phyloP scores from a whole-genome alignment of 2,329 filamentous ascomycete species.

The Trichoderma semiorbis region DNA sequence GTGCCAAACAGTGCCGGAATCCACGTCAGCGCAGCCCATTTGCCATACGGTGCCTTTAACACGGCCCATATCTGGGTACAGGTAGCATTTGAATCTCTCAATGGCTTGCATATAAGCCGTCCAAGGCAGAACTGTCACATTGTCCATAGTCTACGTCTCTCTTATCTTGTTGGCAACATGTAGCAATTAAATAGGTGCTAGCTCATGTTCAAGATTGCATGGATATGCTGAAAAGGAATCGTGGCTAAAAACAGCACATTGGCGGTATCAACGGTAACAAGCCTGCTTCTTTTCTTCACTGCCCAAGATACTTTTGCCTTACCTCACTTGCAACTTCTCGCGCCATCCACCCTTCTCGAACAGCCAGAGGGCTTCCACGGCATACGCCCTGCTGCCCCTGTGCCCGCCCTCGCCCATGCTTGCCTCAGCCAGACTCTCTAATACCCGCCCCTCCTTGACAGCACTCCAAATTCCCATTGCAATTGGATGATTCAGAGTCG shows the following conservation, averaged over 20 bases:
- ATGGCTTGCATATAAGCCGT: not conserved
- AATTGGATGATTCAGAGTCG: constrained; percentile 53
- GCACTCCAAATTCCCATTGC: constrained; percentile 80
- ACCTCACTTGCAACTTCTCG: constrained; percentile 57
- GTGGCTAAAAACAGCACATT: not conserved
- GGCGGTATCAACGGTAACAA: not conserved
- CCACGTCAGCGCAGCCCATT: not conserved
- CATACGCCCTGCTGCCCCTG: constrained; percentile 77
- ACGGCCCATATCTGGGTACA: not conserved
- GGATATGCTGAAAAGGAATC: not conserved
- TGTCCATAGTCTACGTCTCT: not conserved
- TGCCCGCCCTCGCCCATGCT: constrained; percentile 68
- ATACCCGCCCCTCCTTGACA: constrained; percentile 70
- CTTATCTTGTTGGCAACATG: not conserved
- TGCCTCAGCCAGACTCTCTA: constrained; percentile 75
- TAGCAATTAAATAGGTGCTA: not conserved
- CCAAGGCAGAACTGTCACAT: not conserved
- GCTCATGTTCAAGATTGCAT: not conserved
- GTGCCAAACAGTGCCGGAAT: not conserved
- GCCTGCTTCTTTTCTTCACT: not conserved
- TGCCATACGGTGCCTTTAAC: not conserved
- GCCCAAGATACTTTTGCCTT: constrained; percentile 20
- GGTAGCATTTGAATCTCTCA: not conserved
- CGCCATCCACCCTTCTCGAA: constrained; percentile 70
- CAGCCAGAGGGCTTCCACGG: constrained; percentile 85